Evolutionary conservation across 371 early-diverging fungal species (phyloP).

Genomic region (Zancudomyces culisetae): DNA sequence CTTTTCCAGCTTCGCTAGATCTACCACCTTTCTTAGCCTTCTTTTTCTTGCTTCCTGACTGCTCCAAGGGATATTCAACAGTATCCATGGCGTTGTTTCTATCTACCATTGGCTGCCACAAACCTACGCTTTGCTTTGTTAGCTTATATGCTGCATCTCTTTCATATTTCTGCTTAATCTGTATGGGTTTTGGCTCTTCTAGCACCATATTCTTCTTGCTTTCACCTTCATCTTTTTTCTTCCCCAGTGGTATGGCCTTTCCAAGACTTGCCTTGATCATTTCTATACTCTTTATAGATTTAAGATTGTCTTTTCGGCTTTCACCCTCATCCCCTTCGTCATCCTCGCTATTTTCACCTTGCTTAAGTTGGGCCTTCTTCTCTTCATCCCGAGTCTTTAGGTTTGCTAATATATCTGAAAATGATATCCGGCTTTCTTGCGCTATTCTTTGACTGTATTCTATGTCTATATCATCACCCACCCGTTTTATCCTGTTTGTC

Average conservation of each 20-base stretch:
- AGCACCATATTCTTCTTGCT: slow-evolving; percentile 27
- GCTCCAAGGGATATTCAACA: slow-evolving; percentile 49
- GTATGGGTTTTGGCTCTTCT: slow-evolving; percentile 60
- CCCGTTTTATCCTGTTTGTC: slow-evolving; percentile 31
- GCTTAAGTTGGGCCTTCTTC: not conserved
- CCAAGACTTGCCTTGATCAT: not conserved
- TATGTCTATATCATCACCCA: not conserved
- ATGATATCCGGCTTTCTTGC: no score
- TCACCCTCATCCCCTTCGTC: not conserved
- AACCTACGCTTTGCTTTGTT: slow-evolving; percentile 54
- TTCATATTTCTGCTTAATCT: slow-evolving; percentile 62
- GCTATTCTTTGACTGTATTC: not conserved
- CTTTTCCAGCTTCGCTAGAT: not conserved
- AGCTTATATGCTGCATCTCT: slow-evolving; percentile 65
- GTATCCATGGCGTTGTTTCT: slow-evolving; percentile 72
- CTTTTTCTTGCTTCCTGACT: not conserved
- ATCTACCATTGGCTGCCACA: slow-evolving; percentile 68
- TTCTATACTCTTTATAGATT: slow-evolving; percentile 10
- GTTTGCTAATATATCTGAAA: not conserved
- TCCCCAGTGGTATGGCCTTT: not conserved
- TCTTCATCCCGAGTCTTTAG: not conserved
- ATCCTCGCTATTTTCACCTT: not conserved
- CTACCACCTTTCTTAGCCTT: not conserved
- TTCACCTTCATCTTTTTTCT: no score
- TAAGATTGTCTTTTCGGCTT: slow-evolving; percentile 16